Evolutionary conservation across 768 basidiomycete genomes (phyloP), one percentile per base, ranked within the genome.

Genomic region (Collybiopsis confluens): DNA sequence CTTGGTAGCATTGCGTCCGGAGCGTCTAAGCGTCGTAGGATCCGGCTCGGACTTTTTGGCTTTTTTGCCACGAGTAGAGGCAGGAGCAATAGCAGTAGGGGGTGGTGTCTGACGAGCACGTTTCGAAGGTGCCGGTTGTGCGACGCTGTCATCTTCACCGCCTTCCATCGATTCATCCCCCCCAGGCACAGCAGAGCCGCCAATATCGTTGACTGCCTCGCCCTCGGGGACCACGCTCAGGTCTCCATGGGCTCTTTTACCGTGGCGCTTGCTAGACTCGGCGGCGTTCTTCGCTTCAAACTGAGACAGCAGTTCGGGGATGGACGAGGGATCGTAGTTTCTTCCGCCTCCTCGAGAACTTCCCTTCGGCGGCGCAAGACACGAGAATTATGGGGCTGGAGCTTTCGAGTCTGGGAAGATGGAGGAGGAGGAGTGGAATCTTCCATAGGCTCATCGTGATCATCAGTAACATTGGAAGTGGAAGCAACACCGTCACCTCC

Each of bases 261-360:
- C 50, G 11, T 8, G 38, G 10, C 41, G 50, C 26, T 52, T 52
- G 2, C n/a, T 30, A 9, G 35, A 3, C 37, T 30, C 40, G 48
- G 38, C 42, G 5, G 50, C 28, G 24, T 16, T 37, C 16, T 52
- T 43, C 38, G 40, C 26, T 11, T 52, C 50, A n/a, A 52, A 52
- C 9, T 52, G 50, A 36, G 38, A 40, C 13, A 82, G 71, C 79
- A 86, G 82, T 61, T 86, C 82, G 70, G 73, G 23, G 81, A 78
- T 20, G 82, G 83, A 56, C 80, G 77, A 0, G 73, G 71, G 8
- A 81, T 68, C 1, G 68, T 74, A 2, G 66, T 59, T 42, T 80
- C 78, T 4, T 70, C 75, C 24, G 80, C 80, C 27, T 76, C 66
- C 5, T 72, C 68, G 1, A 81, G 59, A 0, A 82, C 71, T 37